Evolutionary conservation across 2,329 filamentous ascomycete genomes (phyloP), one percentile per base, ranked within the genome.

Genomic region (Akanthomyces dipterigenus): DNA sequence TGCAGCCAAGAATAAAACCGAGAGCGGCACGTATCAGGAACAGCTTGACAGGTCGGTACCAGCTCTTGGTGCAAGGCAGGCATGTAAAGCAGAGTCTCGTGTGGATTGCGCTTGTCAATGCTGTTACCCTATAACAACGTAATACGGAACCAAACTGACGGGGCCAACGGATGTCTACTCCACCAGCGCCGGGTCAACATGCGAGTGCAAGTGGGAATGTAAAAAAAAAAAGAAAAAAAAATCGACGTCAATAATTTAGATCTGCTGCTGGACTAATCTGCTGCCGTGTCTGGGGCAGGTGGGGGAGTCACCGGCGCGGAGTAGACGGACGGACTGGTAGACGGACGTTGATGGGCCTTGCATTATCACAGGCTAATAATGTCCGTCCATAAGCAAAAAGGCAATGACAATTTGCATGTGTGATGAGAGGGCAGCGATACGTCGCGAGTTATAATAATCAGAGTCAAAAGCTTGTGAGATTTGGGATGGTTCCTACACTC

Each of bases 61-160:
- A 34, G 31, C 31, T 34, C 31, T 7, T 5, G 1, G 31, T 34
- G 31, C 31, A 7, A 34, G 11, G 36, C 5, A 20, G 20, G n/a
- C 5, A 7, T 22, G 43, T 20, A 14, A 46, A 20, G 20, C 9
- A 1, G 26, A 24, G 11, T 28, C 36, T 54, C 14, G 38, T 34
- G 56, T 43, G 62, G 53, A 58, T 53, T 40, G 34, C 22, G n/a
- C 45, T 43, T 59, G 55, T 50, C 42, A 55, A 59, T 34, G 40
- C 55, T 63, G 48, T 70, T 70, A 70, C 69, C 67, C 67, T 69
- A 70, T 67, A 68, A 66, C 64, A 69, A 70, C 67, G 68, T 69
- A 70, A 70, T 69, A 59, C 50, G 60, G 56, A 56, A 55, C 60
- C 51, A 56, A 56, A 61, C 48, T 46, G 55, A 42, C 49, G 42